phyloP scores from a whole-genome alignment of 768 basidiomycete genomes.

The Cystoderma amianthinum region DNA sequence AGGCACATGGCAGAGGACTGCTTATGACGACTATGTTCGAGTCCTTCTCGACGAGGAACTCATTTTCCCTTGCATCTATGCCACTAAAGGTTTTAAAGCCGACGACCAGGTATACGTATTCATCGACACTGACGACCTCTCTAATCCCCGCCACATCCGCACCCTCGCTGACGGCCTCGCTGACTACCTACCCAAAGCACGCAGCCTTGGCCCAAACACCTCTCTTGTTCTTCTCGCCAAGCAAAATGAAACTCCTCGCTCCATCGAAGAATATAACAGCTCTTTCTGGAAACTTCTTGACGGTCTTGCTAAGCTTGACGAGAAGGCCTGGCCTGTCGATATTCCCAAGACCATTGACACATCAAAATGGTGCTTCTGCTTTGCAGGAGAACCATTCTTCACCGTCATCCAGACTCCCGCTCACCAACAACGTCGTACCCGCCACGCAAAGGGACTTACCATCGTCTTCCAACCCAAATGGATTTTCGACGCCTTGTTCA shows the following conservation, averaged over 20 bases:
- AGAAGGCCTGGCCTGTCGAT: constrained; percentile 9
- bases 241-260: constrained; percentile 8
- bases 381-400: constrained; percentile 13
- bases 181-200: constrained; percentile 12
- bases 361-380: constrained; percentile 14
- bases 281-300: constrained; percentile 15
- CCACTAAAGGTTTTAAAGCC: constrained; percentile 13
- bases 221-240: constrained; percentile 14
- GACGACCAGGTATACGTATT: constrained; percentile 13
- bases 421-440: constrained; percentile 9
- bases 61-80: constrained; percentile 14
- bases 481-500: constrained; percentile 15
- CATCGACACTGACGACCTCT: constrained; percentile 14
- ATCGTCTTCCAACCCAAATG: constrained; percentile 15
- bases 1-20: constrained; percentile 12
- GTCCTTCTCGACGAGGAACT: constrained; percentile 12
- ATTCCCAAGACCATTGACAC: constrained; percentile 10
- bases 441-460: constrained; percentile 12
- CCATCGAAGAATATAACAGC: constrained; percentile 11
- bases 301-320: constrained; percentile 10
- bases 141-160: constrained; percentile 11
- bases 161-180: constrained; percentile 8
- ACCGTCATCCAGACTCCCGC: constrained; percentile 13
- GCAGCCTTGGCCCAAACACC: constrained; percentile 11
- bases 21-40: constrained; percentile 10